phyloP scores from a whole-genome alignment of 163 green algal genomes.

The Prototheca wickerhamii region DNA sequence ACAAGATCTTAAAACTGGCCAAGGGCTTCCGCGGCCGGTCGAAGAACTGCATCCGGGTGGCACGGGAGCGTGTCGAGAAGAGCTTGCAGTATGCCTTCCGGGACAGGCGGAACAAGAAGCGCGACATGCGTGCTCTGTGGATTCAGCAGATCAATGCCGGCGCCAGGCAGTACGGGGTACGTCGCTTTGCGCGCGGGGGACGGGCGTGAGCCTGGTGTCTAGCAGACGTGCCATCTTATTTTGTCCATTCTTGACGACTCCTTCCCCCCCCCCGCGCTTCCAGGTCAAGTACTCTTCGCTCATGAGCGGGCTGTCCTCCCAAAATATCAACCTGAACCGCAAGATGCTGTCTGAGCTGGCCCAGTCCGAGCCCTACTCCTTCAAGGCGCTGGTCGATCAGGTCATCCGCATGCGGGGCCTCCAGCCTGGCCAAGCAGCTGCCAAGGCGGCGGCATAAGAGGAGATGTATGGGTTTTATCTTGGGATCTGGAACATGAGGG shows the following conservation, averaged over 20 bases:
- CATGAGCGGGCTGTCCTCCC: conserved; percentile 69
- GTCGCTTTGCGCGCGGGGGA: neutral
- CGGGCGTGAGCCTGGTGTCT: neutral
- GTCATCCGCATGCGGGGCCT: conserved; percentile 57
- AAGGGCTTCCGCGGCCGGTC: conserved; percentile 80
- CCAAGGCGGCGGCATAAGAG: too few species aligned
- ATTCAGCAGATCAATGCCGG: conserved; percentile 87
- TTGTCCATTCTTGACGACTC: neutral
- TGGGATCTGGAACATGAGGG: too few species aligned
- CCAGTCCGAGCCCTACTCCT: conserved; percentile 85
- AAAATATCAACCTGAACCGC: conserved; percentile 90
- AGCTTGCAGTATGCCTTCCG: conserved; percentile 84
- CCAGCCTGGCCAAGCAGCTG: neutral
- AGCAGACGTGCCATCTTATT: neutral
- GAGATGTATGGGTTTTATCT: too few species aligned
- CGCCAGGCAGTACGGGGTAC: conserved; percentile 72
- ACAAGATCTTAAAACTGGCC: conserved; percentile 73
- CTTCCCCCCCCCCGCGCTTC: neutral
- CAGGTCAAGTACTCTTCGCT: conserved; percentile 83
- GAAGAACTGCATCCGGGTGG: conserved; percentile 84
- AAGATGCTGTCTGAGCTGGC: conserved; percentile 93
- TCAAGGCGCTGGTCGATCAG: conserved; percentile 87
- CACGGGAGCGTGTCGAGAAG: conserved; percentile 76
- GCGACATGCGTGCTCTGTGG: conserved; percentile 79
- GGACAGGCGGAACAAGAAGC: conserved; percentile 82